Evolutionary conservation across 1,139 yeast species (phyloP), one percentile per base, ranked within the genome.

Genomic region (Chernovozyma aurita): DNA sequence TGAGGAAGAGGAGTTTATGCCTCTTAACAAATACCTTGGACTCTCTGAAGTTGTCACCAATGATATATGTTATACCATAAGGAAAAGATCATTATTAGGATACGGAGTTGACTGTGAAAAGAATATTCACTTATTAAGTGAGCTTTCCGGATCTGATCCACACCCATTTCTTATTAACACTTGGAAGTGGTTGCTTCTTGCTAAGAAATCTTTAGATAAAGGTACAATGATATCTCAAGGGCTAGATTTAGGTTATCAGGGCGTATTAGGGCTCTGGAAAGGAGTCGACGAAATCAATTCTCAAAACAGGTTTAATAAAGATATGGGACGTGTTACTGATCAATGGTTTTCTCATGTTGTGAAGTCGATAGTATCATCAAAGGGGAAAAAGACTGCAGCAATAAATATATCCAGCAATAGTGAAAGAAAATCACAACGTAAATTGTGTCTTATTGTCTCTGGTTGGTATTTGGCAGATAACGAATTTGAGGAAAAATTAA

Each of bases 221-320:
- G 86, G 86, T 0, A 67, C 81, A 2, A 81, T 85, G 86, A 64
- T 76, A 1, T 72, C 82, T 1, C 80, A 78, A 18, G 72, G 73
- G 7, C 63, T 86, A 22, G 97, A 92, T 54, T 70, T 92, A 28
- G 94, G 95, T 2, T 88, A 77, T 55, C 83, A 85, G 48, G 98
- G 97, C 6, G 94, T 90, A 2, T 59, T 79, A 25, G 95, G 95
- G 12, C 80, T 90, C 28, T 92, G 97, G 97, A 80, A 79, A 46
- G 95, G 95, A 14, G 71, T 76, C 8, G 74, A 73, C 3, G 86
- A 83, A 26, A 63, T 85, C 20, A 63, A 70, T 11, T 70, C 70
- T 25, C 85, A 83, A 44, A 72, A 70, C 30, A 59, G 87, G 30
- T 72, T 70, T 35, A 60, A 59, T 12, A 53, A 57, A 4, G 62